phyloP scores from a whole-genome alignment of 768 basidiomycete genomes.

The Suillus paluster region DNA sequence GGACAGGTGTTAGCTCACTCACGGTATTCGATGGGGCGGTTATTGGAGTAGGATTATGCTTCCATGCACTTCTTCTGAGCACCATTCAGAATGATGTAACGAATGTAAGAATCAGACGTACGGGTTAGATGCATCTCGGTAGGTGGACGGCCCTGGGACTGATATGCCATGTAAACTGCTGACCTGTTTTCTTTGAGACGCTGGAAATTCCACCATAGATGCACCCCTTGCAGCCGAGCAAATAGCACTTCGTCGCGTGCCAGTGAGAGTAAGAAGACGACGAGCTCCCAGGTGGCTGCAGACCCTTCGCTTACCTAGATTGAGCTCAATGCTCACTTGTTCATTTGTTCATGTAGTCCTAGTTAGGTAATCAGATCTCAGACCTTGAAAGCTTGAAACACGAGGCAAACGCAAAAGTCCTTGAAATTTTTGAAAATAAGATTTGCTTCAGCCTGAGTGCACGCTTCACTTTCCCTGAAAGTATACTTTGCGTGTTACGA shows the following conservation, averaged over 20 bases:
- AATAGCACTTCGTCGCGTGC: background rate
- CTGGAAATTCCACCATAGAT: background rate
- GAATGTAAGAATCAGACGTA: slow-evolving; percentile 11
- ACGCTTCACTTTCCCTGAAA: too few relatives aligned
- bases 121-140: slow-evolving; percentile 36
- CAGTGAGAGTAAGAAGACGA: background rate
- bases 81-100: slow-evolving; percentile 11
- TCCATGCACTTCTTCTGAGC: slow-evolving; percentile 21
- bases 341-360: slow-evolving; percentile 1
- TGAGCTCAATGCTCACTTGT: slow-evolving; percentile 3
- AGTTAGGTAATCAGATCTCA: slow-evolving; percentile 1
- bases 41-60: slow-evolving; percentile 26
- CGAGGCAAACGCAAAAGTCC: background rate
- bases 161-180: slow-evolving; percentile 14
- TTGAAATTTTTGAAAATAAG: too few relatives aligned
- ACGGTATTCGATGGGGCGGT: slow-evolving; percentile 12
- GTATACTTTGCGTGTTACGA: too few relatives aligned
- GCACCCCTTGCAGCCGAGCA: background rate
- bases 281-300: slow-evolving; percentile 1
- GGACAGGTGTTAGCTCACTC: slow-evolving; percentile 18
- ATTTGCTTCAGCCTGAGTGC: too few relatives aligned
- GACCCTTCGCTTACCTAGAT: slow-evolving; percentile 1
- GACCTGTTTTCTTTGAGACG: slow-evolving; percentile 16
- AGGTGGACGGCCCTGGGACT: slow-evolving; percentile 20
- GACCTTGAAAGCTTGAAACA: too few relatives aligned